Evolutionary conservation across 2,329 filamentous ascomycete genomes (phyloP).

Genomic region (Colletotrichum cuscutae): DNA sequence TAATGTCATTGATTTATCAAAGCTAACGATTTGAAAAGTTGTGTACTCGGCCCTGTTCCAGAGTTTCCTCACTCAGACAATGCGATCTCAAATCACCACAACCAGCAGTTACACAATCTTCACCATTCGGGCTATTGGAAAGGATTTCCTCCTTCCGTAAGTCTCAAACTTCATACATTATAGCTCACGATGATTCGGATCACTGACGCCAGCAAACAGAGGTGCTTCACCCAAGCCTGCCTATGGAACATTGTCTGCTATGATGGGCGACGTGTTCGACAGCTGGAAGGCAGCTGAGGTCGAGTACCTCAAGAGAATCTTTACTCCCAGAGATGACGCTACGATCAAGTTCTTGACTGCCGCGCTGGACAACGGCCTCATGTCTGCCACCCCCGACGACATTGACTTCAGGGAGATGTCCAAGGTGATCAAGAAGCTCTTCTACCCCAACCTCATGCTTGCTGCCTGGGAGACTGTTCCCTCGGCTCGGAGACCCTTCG

Average conservation of each 20-base stretch:
- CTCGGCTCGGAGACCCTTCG: not conserved
- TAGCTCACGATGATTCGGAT: no score
- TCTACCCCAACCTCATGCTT: slow-evolving; percentile 10
- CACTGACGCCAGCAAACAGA: not conserved
- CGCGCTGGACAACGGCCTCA: slow-evolving; percentile 14
- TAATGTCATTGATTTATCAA: no score
- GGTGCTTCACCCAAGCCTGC: not conserved
- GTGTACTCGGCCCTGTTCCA: not conserved
- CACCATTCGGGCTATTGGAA: slow-evolving; percentile 16
- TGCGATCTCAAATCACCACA: slow-evolving; percentile 1
- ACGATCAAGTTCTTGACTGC: not conserved
- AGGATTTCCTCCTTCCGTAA: slow-evolving; percentile 22
- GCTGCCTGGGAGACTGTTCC: not conserved
- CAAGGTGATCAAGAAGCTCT: slow-evolving; percentile 8
- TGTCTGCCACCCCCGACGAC: not conserved
- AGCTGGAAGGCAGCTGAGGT: slow-evolving; percentile 8
- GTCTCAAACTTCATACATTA: not conserved
- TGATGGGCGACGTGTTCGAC: slow-evolving; percentile 16
- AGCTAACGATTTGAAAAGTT: not conserved
- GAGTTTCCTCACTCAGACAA: not conserved
- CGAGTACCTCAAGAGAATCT: not conserved
- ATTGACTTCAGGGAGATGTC: slow-evolving; percentile 9
- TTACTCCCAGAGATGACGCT: not conserved
- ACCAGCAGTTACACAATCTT: slow-evolving; percentile 11
- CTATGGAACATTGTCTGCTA: not conserved